Base-by-base conservation (phyloP, 1,284 basidiomycete species). In the Rhodotorula mucilaginosa region DNA sequence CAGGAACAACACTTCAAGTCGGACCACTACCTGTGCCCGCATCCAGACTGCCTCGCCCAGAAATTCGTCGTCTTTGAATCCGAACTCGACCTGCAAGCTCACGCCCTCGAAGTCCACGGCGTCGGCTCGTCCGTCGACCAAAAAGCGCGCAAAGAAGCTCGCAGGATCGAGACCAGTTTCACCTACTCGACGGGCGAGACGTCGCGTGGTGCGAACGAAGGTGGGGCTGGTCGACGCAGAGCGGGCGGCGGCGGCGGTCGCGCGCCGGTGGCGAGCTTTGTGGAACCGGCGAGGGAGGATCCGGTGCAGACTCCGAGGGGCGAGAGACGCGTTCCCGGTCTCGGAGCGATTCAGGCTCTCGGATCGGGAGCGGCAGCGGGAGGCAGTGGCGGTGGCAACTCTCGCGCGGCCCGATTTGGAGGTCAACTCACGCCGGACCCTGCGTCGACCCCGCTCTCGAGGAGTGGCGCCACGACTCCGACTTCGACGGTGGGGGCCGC, bases 21-120 rank as follows among this genome's bases (percentile, higher is more conserved):
- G 49, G 81, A 81, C 44, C 96, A 99, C 81, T 87, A 86, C 80
- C 88, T 92, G 5, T 99, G 96, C 80, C 85, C 83, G 6, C 88
- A 93, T 68, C 78, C 87, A 0, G 80, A 85, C 48, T 99, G 96
- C 80, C 86, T 90, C 52, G 89, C 88, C 23, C 88, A 89, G 78
- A 97, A 97, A 82, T 99, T 98, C 78, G 90, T 98, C 64, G 96
- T 99, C 21, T 99, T 98, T 81, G 88, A 88, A 62, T 89, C 89
- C 29, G 85, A 88, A 51, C 83, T 99, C 48, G 97, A 98, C 79
- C 88, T 97, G 61, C 89, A 96, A 81, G 94, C 90, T 0, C 96
- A 99, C 80, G 90, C 91, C 84, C 88, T 98, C 26, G 88, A 90
- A 70, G 87, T 88, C 78, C 96, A 98, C 78, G 90, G 89, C 16